These are phyloP conservation scores for Uronychia setigera DNA, from an alignment of 73 alveolate genomes.

Conservation along the genomic window DNA sequence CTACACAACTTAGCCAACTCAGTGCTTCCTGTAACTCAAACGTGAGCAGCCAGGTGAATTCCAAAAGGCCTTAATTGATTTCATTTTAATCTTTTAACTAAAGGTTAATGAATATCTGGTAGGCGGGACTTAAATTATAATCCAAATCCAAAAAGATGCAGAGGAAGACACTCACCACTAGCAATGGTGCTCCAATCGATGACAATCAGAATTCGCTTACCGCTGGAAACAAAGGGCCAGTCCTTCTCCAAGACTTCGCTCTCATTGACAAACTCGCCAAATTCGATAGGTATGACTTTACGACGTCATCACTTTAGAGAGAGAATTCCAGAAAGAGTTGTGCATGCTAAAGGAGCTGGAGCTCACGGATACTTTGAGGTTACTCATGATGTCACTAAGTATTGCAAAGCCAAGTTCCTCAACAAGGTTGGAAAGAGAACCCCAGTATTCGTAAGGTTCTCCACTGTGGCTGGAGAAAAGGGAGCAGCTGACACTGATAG, in stretches of 20 bases:
- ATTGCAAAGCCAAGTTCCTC: slow-evolving; percentile 84
- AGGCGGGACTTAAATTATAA: too few relatives aligned
- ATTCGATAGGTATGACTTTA: slow-evolving; percentile 65
- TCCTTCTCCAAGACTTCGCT: slow-evolving; percentile 76
- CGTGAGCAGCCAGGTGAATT: too few relatives aligned
- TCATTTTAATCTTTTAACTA: too few relatives aligned
- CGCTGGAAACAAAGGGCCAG: slow-evolving; percentile 93
- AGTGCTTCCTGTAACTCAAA: too few relatives aligned
- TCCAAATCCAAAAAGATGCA: too few relatives aligned
- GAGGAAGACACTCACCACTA: slow-evolving; percentile 74
- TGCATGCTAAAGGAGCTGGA: slow-evolving; percentile 96
- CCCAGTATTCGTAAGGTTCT: slow-evolving; percentile 84
- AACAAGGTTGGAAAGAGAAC: slow-evolving; percentile 85
- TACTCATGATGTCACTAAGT: slow-evolving; percentile 88
- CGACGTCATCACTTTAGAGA: slow-evolving; percentile 56
- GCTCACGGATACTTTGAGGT: slow-evolving; percentile 95
- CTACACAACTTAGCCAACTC: too few relatives aligned
- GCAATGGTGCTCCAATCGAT: slow-evolving; percentile 86
- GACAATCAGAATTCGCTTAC: slow-evolving; percentile 87
- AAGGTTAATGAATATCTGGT: too few relatives aligned
- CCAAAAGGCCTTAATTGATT: not conserved
- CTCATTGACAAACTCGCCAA: slow-evolving; percentile 89
- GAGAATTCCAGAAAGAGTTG: slow-evolving; percentile 96
- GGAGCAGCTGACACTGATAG: slow-evolving; percentile 92
- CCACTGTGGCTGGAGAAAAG: slow-evolving; percentile 91